These are phyloP conservation scores for Chrysoporthe deuterocubensis DNA, from an alignment of 2,329 filamentous ascomycete genomes.

Conservation along the genomic window DNA sequence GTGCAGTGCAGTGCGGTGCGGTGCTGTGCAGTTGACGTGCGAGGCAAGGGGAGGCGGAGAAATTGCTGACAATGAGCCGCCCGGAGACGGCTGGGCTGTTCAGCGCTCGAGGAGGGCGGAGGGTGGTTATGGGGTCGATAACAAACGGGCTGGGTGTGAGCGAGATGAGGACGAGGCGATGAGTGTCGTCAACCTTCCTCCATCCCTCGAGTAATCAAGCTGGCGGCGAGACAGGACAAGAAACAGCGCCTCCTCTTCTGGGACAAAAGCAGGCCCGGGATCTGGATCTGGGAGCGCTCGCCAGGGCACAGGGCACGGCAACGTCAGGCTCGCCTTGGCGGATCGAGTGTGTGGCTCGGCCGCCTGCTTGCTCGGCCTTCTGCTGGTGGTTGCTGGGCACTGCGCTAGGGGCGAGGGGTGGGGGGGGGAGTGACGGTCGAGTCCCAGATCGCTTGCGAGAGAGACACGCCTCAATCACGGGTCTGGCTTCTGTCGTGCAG, in stretches of 20 bases:
- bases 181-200: background rate
- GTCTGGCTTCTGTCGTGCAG: background rate
- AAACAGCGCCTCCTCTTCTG: background rate
- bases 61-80: background rate
- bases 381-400: background rate
- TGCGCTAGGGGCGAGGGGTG: background rate
- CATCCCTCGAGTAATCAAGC: background rate
- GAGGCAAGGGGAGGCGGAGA: background rate
- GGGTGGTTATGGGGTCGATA: too few species aligned
- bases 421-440: background rate
- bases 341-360: background rate
- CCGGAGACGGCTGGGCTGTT: background rate
- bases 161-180: background rate
- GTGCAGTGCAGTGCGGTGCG: background rate
- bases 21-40: conserved; percentile 5
- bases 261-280: background rate
- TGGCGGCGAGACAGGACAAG: background rate
- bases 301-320: background rate
- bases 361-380: background rate
- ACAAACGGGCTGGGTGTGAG: too few species aligned
- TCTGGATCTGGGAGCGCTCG: conserved; percentile 2
- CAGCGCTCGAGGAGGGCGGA: background rate
- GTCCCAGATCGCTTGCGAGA: background rate
- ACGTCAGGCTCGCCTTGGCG: conserved; percentile 2
- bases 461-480: background rate